Conservation (phyloP, 2,329 filamentous ascomycete genomes). For the Scedosporium aurantiacum region DNA sequence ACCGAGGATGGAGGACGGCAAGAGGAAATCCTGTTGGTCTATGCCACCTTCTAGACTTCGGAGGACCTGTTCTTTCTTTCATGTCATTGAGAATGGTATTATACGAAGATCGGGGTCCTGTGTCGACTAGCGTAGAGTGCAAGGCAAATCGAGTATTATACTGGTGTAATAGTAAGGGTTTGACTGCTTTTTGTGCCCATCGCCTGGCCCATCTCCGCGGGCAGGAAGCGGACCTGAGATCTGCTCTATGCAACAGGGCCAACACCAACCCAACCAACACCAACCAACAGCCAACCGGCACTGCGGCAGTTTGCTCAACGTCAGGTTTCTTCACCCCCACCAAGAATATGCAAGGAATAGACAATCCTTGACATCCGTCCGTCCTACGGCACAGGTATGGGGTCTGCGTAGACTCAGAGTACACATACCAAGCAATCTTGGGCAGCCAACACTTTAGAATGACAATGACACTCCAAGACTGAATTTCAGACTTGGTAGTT, state of each 20-base stretch:
- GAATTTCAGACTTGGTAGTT: background rate
- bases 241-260: too few relatives aligned
- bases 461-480: background rate
- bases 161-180: background rate
- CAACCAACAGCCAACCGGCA: background rate
- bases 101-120: background rate
- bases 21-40: background rate
- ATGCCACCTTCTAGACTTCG: background rate
- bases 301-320: background rate
- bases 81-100: background rate
- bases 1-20: background rate
- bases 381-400: background rate
- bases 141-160: background rate
- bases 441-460: background rate
- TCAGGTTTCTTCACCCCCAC: background rate
- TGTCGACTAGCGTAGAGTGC: background rate
- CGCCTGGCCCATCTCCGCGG: background rate
- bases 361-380: background rate
- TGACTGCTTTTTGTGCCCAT: background rate
- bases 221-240: too few relatives aligned
- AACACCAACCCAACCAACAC: too few relatives aligned
- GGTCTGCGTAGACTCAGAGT: too few relatives aligned
- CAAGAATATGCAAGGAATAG: background rate
- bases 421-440: background rate
- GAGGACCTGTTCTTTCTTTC: background rate